phyloP scores from a whole-genome alignment of 495 filamentous ascomycete species.

The Hypoxylon fuscum region DNA sequence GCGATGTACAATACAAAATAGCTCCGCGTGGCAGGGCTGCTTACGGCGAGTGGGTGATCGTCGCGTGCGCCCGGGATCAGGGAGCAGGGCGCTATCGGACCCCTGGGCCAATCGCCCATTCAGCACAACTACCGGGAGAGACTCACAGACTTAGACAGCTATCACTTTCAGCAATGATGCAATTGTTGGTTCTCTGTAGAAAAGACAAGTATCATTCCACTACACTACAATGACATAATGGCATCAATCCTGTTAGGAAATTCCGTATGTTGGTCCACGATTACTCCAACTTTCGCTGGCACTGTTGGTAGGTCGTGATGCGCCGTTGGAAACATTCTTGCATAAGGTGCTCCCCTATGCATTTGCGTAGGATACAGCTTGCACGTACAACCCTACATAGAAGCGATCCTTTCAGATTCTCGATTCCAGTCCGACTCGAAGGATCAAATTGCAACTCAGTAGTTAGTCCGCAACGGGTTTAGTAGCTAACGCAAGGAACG shows the following conservation, averaged over 20 bases:
- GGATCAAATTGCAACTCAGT: slow-evolving; percentile 27
- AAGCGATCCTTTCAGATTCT: slow-evolving; percentile 18
- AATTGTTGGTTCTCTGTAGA: slow-evolving; percentile 1
- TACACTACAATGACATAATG: neutral
- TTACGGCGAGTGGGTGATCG: slow-evolving; percentile 3
- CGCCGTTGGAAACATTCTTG: neutral
- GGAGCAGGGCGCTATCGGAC: neutral
- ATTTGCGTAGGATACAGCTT: no score
- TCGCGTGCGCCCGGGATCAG: slow-evolving; percentile 18
- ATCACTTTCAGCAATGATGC: neutral
- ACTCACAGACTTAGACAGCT: neutral
- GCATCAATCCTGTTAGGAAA: neutral
- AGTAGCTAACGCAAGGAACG: no score
- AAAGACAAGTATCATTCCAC: neutral
- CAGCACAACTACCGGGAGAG: neutral
- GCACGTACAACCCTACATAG: no score
- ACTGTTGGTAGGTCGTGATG: neutral
- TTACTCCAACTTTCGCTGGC: neutral
- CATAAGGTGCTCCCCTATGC: no score
- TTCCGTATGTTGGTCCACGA: neutral
- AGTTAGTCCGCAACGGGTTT: slow-evolving; percentile 16
- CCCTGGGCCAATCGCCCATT: slow-evolving; percentile 4
- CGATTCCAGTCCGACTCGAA: slow-evolving; percentile 24
- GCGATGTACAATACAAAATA: neutral
- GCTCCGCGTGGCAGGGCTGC: slow-evolving; percentile 15